Base-by-base conservation (phyloP, 2,329 filamentous ascomycete species). In the Aspergillus floridensis region DNA sequence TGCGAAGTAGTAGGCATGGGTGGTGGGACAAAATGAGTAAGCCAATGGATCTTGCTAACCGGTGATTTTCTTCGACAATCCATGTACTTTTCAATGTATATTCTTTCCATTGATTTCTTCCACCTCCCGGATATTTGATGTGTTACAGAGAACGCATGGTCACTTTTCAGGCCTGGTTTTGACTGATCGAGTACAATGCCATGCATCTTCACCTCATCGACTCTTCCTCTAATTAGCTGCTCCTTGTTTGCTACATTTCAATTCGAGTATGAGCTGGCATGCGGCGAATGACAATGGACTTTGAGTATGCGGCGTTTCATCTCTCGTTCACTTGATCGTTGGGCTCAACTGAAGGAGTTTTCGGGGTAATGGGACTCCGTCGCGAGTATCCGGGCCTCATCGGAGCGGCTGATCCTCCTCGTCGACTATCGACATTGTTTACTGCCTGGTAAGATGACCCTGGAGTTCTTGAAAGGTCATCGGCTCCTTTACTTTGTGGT, bases 331-430 rank as follows among this genome's bases (percentile, higher is more conserved):
- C 38, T 41, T 26, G 52, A 49, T 38, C 31, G 46, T 41, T 57
- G 50, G 49, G 49, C 21, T 35, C 32, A 51, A 32, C 38, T 44
- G 38, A 44, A 44, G 3, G 38, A n/a, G 53, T 32, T 29, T 47
- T 47, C 54, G 60, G 60, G 59, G 60, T 62, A 54, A 46, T 57
- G 50, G 53, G 47, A 53, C 50, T 59, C 59, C 58, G 60, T 38
- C 24, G 51, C 52, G 38, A 49, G 16, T 31, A 55, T 44, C 31
- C 48, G 26, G 38, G 19, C 35, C 31, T 50, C 35, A 21, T 41
- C 49, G 22, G 29, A n/a, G 16, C 16, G 21, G 22, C 22, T 29
- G 24, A 47, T 47, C 11, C 35, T 35, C 12, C 54, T 49, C 38
- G n/a, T 24, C 48, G 16, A 47, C 38, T 35, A 47, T 47, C 21